These are phyloP conservation scores for Daedaleopsis sinensis DNA, from an alignment of 768 basidiomycete genomes.

Conservation along the genomic window DNA sequence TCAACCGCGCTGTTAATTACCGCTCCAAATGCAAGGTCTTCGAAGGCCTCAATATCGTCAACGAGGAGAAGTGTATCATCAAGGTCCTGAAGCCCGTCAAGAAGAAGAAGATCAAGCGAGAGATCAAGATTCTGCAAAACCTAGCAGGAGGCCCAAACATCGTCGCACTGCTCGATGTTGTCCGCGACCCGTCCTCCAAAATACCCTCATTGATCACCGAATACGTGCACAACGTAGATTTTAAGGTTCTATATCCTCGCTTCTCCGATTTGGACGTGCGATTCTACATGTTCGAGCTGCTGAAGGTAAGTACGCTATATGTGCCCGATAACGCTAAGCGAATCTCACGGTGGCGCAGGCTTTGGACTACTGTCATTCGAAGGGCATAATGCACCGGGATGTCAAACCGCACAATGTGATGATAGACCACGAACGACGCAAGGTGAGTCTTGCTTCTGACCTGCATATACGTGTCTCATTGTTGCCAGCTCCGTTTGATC, in stretches of 20 bases:
- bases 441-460: conserved; percentile 47
- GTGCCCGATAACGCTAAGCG: neutral
- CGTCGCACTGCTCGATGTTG: conserved; percentile 91
- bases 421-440: conserved; percentile 97
- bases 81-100: conserved; percentile 99
- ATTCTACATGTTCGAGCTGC: conserved; percentile 94
- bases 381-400: conserved; percentile 98
- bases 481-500: conserved; percentile 80
- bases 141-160: conserved; percentile 95
- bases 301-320: conserved; percentile 67
- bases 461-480: neutral
- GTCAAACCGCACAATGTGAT: conserved; percentile 99
- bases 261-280: conserved; percentile 96
- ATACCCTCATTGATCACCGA: conserved; percentile 97
- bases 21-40: conserved; percentile 61
- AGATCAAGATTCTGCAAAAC: conserved; percentile 98
- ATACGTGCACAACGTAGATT: conserved; percentile 98
- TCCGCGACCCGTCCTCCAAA: conserved; percentile 93
- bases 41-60: conserved; percentile 89
- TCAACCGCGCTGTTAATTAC: neutral
- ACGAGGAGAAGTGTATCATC: conserved; percentile 95
- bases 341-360: conserved; percentile 51
- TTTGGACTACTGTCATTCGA: conserved; percentile 96
- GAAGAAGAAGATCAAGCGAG: conserved; percentile 99
- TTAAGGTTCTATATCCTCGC: conserved; percentile 93